A percentile compares a stretch with the other conserved stretches of the same genome.
phyloP scores from a whole-genome alignment of 768 basidiomycete genomes.

The Kwoniella dendrophila region DNA sequence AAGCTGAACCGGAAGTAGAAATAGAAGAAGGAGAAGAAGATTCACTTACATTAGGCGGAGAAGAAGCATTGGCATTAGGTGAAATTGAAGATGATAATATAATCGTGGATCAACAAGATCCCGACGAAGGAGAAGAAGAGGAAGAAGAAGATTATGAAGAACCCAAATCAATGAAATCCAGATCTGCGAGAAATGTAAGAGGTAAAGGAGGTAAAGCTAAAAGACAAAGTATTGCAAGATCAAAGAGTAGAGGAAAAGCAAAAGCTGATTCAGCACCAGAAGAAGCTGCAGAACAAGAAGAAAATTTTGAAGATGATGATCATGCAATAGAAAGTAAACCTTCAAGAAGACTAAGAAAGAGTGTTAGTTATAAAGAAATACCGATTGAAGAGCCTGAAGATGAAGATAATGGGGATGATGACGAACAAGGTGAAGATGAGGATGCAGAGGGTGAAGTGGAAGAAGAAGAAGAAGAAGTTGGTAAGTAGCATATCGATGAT shows the following conservation, averaged over 20 bases:
- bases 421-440: conserved; percentile 29
- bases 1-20: conserved; percentile 21
- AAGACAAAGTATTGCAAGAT: conserved; percentile 4
- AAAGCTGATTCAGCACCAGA: conserved; percentile 9
- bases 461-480: conserved; percentile 17
- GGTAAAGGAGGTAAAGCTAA: conserved; percentile 3
- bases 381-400: conserved; percentile 26
- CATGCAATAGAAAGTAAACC: not conserved
- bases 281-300: conserved; percentile 10
- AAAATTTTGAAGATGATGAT: conserved; percentile 1
- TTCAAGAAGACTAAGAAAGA: conserved; percentile 27
- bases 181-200: too few relatives aligned
- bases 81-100: conserved; percentile 26
- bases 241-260: not conserved
- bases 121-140: conserved; percentile 7
- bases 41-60: conserved; percentile 5
- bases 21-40: conserved; percentile 20
- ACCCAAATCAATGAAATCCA: not conserved
- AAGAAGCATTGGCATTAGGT: conserved; percentile 18
- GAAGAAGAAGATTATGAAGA: conserved; percentile 9
- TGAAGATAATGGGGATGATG: conserved; percentile 32
- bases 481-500: too few relatives aligned
- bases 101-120: conserved; percentile 5
- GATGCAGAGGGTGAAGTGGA: conserved; percentile 25
- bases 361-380: conserved; percentile 41